A percentile compares a stretch with the other conserved stretches of the same genome.
phyloP scores from a whole-genome alignment of 305 asterid genomes.

The Fraxinus dipetala region DNA sequence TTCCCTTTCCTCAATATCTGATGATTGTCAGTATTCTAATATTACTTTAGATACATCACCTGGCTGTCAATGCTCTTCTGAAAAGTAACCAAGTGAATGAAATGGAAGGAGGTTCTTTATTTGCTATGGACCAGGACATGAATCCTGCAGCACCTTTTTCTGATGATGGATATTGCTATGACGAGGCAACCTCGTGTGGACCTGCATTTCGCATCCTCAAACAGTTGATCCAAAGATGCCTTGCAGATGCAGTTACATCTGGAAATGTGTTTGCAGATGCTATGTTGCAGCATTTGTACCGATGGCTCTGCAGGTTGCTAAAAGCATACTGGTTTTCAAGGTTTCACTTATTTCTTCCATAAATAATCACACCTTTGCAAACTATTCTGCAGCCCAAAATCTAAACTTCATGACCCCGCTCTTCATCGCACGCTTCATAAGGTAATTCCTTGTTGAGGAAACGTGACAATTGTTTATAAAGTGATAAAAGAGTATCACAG shows the following conservation, averaged over 20 bases:
- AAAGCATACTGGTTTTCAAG: conserved; percentile 16
- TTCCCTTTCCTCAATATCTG: neutral
- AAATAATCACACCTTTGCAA: conserved; percentile 25
- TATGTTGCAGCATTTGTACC: conserved; percentile 81
- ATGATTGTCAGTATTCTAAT: conserved; percentile 7
- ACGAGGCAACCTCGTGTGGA: conserved; percentile 80
- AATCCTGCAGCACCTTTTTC: conserved; percentile 43
- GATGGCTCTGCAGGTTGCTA: conserved; percentile 97
- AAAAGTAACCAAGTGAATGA: conserved; percentile 97
- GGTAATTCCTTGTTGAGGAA: conserved; percentile 47
- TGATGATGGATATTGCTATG: conserved; percentile 59
- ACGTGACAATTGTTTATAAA: conserved; percentile 21
- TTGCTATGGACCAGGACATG: conserved; percentile 78
- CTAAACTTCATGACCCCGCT: conserved; percentile 95
- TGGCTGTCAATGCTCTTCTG: conserved; percentile 92
- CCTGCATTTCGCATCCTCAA: conserved; percentile 95
- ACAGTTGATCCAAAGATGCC: conserved; percentile 91
- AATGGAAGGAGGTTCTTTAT: conserved; percentile 95
- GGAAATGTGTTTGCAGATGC: conserved; percentile 95
- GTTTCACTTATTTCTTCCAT: conserved; percentile 14
- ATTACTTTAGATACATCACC: conserved; percentile 71
- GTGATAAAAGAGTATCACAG: conserved; percentile 14
- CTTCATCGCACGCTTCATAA: conserved; percentile 95
- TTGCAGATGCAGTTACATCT: conserved; percentile 82
- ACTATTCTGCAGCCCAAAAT: conserved; percentile 70